Conservation (phyloP, 495 filamentous ascomycete genomes). For the Hypoxylon lienhwacheense region DNA sequence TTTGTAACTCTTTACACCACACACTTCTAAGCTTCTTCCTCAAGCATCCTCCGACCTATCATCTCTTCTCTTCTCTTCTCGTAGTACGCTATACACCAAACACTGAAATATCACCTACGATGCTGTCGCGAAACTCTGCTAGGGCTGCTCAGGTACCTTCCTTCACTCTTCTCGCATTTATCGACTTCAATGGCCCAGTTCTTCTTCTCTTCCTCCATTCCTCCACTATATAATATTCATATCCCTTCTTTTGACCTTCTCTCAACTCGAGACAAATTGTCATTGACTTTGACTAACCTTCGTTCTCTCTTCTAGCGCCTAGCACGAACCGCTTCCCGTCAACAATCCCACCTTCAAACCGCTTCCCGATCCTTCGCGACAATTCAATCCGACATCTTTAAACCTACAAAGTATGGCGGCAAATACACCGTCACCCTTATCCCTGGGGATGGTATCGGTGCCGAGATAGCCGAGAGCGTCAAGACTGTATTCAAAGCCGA, state of each 20-base stretch:
- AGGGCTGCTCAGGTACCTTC: constrained; percentile 51
- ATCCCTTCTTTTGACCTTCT: neutral
- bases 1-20: constrained; percentile 34
- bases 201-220: constrained; percentile 28
- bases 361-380: constrained; percentile 64
- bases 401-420: constrained; percentile 97
- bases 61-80: too few relatives aligned
- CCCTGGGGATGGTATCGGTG: constrained; percentile 97
- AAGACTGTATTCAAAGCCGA: constrained; percentile 99
- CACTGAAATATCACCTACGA: constrained; percentile 37
- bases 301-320: constrained; percentile 50
- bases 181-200: constrained; percentile 30
- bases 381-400: constrained; percentile 87
- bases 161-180: constrained; percentile 32
- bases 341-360: constrained; percentile 47
- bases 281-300: constrained; percentile 27
- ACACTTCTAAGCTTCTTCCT: constrained; percentile 18
- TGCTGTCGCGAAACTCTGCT: constrained; percentile 64
- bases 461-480: constrained; percentile 95
- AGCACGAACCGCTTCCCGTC: constrained; percentile 57
- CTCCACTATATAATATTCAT: neutral
- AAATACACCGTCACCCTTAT: constrained; percentile 99
- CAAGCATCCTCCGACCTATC: constrained; percentile 18
- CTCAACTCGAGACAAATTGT: neutral
- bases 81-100: constrained; percentile 6